Percentiles rank a stretch among this genome's conserved stretches.
phyloP scores from a whole-genome alignment of 306 rosid species.

The Leucaena leucocephala region DNA sequence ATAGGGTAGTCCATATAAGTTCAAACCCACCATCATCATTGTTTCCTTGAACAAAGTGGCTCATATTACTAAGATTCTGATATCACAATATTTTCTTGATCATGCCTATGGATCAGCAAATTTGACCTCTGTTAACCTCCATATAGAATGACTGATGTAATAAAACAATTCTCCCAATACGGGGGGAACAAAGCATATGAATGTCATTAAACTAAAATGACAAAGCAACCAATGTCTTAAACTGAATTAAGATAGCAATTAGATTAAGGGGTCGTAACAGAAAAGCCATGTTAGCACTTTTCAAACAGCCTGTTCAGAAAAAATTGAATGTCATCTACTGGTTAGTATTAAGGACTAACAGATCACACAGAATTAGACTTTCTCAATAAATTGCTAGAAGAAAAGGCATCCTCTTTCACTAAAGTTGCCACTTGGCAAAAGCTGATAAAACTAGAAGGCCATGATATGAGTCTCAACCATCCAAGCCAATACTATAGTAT shows the following conservation, averaged over 20 bases:
- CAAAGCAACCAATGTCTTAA: neutral
- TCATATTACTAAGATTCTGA: constrained; percentile 9
- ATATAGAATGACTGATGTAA: neutral
- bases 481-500: neutral
- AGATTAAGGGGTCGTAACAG: constrained; percentile 7
- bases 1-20: neutral
- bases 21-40: neutral
- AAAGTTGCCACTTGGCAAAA: neutral
- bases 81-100: neutral
- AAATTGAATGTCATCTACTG: constrained; percentile 16
- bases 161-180: neutral
- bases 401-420: constrained; percentile 13
- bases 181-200: constrained; percentile 1
- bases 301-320: constrained; percentile 16
- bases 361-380: constrained; percentile 8
- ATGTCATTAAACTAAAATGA: constrained; percentile 16
- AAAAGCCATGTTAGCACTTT: neutral
- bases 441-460: neutral
- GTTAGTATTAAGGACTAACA: constrained; percentile 4
- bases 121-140: neutral
- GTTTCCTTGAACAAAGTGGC: neutral
- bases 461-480: constrained; percentile 9
- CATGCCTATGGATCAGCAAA: constrained; percentile 8
- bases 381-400: constrained; percentile 2
- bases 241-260: neutral